Conservation (phyloP, 2,329 filamentous ascomycete species). For the Chlorencoelia australis region DNA sequence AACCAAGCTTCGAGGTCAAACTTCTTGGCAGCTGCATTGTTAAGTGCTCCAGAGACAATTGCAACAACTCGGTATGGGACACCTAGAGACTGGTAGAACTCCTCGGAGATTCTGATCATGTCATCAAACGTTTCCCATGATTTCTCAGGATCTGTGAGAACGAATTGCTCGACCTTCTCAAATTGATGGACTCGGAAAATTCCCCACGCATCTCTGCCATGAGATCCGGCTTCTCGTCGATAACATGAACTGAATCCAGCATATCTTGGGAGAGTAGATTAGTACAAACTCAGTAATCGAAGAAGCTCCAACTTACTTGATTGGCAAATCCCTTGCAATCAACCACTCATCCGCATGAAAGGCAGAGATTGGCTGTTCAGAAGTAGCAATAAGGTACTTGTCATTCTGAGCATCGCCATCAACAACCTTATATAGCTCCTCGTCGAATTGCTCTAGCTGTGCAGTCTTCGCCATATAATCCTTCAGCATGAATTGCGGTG, state of each 20-base stretch:
- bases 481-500: conserved; percentile 89
- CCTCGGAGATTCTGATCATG: conserved; percentile 86
- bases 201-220: conserved; percentile 91
- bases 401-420: conserved; percentile 79
- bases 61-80: conserved; percentile 86
- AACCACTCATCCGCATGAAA: conserved; percentile 94
- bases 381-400: conserved; percentile 72
- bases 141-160: conserved; percentile 74
- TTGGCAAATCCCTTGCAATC: conserved; percentile 70
- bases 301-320: conserved; percentile 48
- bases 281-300: conserved; percentile 2
- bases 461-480: conserved; percentile 98
- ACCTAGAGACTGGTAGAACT: conserved; percentile 85
- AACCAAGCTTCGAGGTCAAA: conserved; percentile 96
- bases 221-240: conserved; percentile 86
- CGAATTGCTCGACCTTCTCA: conserved; percentile 83
- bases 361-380: conserved; percentile 89
- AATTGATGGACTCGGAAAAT: conserved; percentile 98
- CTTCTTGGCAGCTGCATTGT: conserved; percentile 85
- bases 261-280: conserved; percentile 35
- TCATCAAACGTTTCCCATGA: conserved; percentile 89
- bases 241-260: conserved; percentile 93
- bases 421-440: conserved; percentile 95
- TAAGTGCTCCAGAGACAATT: conserved; percentile 93
- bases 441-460: conserved; percentile 93